These are phyloP conservation scores for Dissophora ornata DNA, from an alignment of 192 early-diverging fungal genomes.

Conservation along the genomic window DNA sequence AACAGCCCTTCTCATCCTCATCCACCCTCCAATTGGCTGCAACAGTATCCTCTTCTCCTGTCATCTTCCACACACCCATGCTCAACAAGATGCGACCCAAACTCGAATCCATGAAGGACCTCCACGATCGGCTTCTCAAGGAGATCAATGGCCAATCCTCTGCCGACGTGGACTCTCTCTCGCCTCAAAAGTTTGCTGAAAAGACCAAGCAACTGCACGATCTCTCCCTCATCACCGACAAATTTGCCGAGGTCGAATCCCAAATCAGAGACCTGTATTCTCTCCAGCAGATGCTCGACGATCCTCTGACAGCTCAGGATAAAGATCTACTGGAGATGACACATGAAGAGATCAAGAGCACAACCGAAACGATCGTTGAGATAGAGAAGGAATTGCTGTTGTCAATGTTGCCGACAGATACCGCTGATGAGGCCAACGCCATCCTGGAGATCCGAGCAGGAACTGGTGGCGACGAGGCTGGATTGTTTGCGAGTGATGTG, in stretches of 20 bases:
- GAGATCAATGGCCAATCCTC: conserved; percentile 40
- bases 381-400: conserved; percentile 68
- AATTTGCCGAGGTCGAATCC: conserved; percentile 26
- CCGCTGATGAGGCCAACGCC: conserved; percentile 73
- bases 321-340: conserved; percentile 68
- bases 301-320: conserved; percentile 47
- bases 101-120: conserved; percentile 42
- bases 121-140: conserved; percentile 41
- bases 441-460: conserved; percentile 83
- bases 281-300: conserved; percentile 49
- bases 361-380: conserved; percentile 48
- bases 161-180: conserved; percentile 11
- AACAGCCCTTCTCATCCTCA: conserved; percentile 7
- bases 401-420: conserved; percentile 73
- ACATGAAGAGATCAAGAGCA: conserved; percentile 66
- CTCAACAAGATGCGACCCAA: conserved; percentile 52
- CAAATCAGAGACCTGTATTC: conserved; percentile 29
- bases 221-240: conserved; percentile 38
- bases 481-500: conserved; percentile 77
- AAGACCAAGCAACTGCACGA: conserved; percentile 50
- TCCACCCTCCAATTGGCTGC: neutral
- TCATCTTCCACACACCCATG: conserved; percentile 40
- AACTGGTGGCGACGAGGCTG: conserved; percentile 83
- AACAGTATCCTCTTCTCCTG: neutral
- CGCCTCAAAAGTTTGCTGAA: conserved; percentile 41